Base-by-base conservation (phyloP, 169 alveolate genomes). In the Plasmodium reichenowi region DNA sequence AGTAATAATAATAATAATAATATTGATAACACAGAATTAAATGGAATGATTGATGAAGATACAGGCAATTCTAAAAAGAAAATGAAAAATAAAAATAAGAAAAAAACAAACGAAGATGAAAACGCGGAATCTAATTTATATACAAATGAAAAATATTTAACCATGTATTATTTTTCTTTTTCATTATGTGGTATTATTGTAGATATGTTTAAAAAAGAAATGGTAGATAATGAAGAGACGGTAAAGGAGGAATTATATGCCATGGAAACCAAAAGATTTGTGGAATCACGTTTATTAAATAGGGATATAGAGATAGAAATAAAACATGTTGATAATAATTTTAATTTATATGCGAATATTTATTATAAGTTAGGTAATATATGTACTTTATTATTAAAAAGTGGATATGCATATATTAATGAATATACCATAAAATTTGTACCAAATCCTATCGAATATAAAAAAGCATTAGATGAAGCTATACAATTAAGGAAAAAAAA, bases 341-440 rank as follows among this genome's bases (percentile, higher is more conserved):
- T 58, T 60, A 83, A 83, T 70, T 63, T 83, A 10, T 83, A 83
- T 70, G 91, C 74, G 1, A 83, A 83, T 68, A 38, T 83, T 20
- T 15, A 68, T 70, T 83, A 83, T 50, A 83, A 83, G 15, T 50
- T 83, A 58, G 91, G 91, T 22, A 83, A 83, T 83, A 83, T 83
- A 8, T 83, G 91, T 54, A 56, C 63, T 15, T 47, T 83, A 24
- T 72, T 83, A 62, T 70, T 83, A 63, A 83, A 70, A 48, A 83
- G 43, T 83, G 91, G 91, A 62, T 83, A 83, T 70, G 91, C 91
- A 3, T 83, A 83, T 58, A 83, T 83, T 17, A 83, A 83, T 83
- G 91, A 83, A 8, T 83, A 83, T 13, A 83, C 91, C 6, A 70
- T 83, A 43, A 83, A 83, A 72, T 83, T 68, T 58, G 91, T 83